A percentile compares a stretch with the other conserved stretches of the same genome.
Evolutionary conservation across 2,329 filamentous ascomycete species (phyloP).

Genomic region (Fusarium tricinctum): DNA sequence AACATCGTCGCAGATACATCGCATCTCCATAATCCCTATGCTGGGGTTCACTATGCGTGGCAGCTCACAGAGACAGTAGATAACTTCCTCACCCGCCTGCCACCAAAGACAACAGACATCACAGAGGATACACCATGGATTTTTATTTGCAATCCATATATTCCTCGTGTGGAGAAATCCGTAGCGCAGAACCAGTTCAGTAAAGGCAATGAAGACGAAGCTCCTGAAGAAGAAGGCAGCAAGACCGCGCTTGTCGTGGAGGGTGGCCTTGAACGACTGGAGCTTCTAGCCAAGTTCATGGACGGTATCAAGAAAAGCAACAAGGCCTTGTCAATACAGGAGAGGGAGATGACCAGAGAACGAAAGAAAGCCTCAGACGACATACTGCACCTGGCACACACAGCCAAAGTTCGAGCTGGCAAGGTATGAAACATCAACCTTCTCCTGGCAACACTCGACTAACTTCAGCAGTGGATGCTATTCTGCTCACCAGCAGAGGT

Average conservation of each 20-base stretch:
- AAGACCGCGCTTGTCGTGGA: slow-evolving; percentile 65
- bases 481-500: slow-evolving; percentile 70
- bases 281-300: slow-evolving; percentile 63
- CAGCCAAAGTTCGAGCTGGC: slow-evolving; percentile 71
- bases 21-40: slow-evolving; percentile 70
- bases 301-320: slow-evolving; percentile 59
- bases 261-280: slow-evolving; percentile 66
- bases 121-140: slow-evolving; percentile 73
- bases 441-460: slow-evolving; percentile 42
- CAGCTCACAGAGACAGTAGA: slow-evolving; percentile 74
- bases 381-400: slow-evolving; percentile 72
- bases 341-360: slow-evolving; percentile 64
- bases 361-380: slow-evolving; percentile 64
- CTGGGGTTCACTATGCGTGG: slow-evolving; percentile 68
- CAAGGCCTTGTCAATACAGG: slow-evolving; percentile 55
- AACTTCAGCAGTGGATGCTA: slow-evolving; percentile 76
- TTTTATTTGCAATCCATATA: slow-evolving; percentile 76
- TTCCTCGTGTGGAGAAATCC: slow-evolving; percentile 54
- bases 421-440: slow-evolving; percentile 65
- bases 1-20: slow-evolving; percentile 41
- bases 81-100: slow-evolving; percentile 76
- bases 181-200: slow-evolving; percentile 55
- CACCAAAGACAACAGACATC: slow-evolving; percentile 72
- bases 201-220: slow-evolving; percentile 65
- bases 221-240: slow-evolving; percentile 60